Conservation (phyloP, 345 rosid genomes). For the Chamaenerion angustifolium region DNA sequence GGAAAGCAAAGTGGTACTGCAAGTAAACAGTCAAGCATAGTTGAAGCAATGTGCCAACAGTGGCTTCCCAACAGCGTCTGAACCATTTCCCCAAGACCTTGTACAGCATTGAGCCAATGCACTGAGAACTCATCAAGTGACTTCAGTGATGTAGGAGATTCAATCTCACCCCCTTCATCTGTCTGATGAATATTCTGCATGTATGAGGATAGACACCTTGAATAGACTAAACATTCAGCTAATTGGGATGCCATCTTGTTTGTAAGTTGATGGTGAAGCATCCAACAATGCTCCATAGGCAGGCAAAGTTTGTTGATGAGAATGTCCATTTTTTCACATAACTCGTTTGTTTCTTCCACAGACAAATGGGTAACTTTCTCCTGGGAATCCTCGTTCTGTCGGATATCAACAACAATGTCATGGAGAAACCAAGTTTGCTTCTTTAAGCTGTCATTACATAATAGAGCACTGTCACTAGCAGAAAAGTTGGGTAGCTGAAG, state of each 20-base stretch:
- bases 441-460: slow-evolving; percentile 16
- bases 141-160: slow-evolving; percentile 16
- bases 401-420: slow-evolving; percentile 15
- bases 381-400: slow-evolving; percentile 19
- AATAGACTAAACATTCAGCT: slow-evolving; percentile 45
- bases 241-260: slow-evolving; percentile 38
- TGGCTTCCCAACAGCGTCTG: slow-evolving; percentile 30
- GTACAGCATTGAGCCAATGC: slow-evolving; percentile 37
- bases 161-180: slow-evolving; percentile 19
- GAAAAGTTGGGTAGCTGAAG: slow-evolving; percentile 22
- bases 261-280: slow-evolving; percentile 43
- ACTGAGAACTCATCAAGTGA: slow-evolving; percentile 18
- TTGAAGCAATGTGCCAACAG: slow-evolving; percentile 67
- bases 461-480: slow-evolving; percentile 9
- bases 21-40: slow-evolving; percentile 54
- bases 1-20: slow-evolving; percentile 34
- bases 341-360: slow-evolving; percentile 34
- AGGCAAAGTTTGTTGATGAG: slow-evolving; percentile 36
- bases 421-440: slow-evolving; percentile 32
- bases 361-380: slow-evolving; percentile 20
- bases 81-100: slow-evolving; percentile 40
- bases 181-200: slow-evolving; percentile 19
- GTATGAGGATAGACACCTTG: slow-evolving; percentile 38
- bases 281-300: slow-evolving; percentile 50
- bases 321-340: slow-evolving; percentile 33